These are phyloP conservation scores for Cymbopogon citratus DNA, from an alignment of 176 grass and related monocot species.

Conservation along the genomic window DNA sequence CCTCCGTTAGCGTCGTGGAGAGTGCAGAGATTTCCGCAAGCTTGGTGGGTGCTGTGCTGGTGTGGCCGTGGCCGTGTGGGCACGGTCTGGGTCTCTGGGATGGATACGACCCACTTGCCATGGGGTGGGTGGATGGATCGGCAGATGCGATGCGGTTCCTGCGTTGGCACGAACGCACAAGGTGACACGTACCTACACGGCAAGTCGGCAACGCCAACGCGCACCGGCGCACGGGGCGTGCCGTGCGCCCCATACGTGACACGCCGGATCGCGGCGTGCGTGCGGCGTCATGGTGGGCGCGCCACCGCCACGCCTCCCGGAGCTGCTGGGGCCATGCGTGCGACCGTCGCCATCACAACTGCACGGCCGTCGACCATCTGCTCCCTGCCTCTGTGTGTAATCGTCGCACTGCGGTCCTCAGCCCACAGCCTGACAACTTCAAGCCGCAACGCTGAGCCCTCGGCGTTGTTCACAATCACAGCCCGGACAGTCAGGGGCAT, in stretches of 20 bases:
- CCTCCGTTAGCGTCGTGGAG: neutral
- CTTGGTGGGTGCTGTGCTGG: neutral
- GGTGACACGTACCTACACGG: no score
- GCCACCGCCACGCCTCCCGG: neutral
- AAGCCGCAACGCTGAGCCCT: neutral
- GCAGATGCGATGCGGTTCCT: neutral
- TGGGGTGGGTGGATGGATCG: neutral
- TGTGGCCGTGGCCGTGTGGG: no score
- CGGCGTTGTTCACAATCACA: neutral
- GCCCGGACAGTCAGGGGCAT: neutral
- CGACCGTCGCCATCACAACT: neutral
- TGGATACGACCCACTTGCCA: neutral
- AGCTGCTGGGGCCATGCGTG: neutral
- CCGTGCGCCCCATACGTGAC: conserved; percentile 4
- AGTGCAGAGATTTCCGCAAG: neutral
- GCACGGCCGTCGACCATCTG: neutral
- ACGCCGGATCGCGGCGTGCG: neutral
- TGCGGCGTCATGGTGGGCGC: neutral
- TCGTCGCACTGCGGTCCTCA: neutral
- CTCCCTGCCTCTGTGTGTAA: neutral
- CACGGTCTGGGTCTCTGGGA: neutral
- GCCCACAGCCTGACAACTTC: neutral
- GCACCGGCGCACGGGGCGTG: neutral
- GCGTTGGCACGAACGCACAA: neutral
- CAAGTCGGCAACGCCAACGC: neutral